Conservation (phyloP, 768 basidiomycete genomes). For the Megacollybia marginata region DNA sequence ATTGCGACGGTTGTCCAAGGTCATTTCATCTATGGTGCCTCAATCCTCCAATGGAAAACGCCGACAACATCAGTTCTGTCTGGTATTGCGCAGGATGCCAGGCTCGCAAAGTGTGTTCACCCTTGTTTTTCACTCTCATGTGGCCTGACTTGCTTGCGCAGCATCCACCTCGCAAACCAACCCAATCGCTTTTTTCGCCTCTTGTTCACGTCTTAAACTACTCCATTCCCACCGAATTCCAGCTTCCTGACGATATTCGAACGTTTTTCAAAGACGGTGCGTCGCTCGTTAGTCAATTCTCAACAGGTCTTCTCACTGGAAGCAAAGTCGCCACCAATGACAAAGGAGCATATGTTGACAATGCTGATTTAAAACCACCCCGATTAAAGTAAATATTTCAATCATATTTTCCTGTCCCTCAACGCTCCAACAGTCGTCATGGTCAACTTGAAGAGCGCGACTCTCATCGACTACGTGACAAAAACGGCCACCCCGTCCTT, state of each 20-base stretch:
- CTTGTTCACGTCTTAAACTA: constrained; percentile 65
- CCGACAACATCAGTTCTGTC: constrained; percentile 78
- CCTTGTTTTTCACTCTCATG: constrained; percentile 2
- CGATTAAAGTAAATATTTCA: constrained; percentile 61
- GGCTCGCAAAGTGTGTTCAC: constrained; percentile 50
- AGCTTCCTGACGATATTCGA: constrained; percentile 80
- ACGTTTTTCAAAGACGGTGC: constrained; percentile 82
- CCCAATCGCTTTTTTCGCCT: constrained; percentile 60
- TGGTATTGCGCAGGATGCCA: constrained; percentile 78
- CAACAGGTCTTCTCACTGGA: constrained; percentile 8
- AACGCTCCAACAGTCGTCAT: constrained; percentile 47
- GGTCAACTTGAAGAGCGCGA: constrained; percentile 91
- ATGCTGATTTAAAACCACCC: constrained; percentile 64
- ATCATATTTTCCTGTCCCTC: constrained; percentile 8
- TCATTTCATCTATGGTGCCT: constrained; percentile 97
- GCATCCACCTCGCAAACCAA: constrained; percentile 63
- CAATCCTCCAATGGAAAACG: constrained; percentile 87
- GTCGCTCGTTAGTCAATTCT: constrained; percentile 17
- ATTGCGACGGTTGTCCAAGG: constrained; percentile 94
- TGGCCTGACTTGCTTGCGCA: constrained; percentile 18
- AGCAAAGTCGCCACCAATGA: constrained; percentile 65
- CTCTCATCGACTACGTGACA: constrained; percentile 77
- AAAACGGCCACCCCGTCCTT: constrained; percentile 73
- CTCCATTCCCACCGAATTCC: constrained; percentile 72
- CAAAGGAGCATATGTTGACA: constrained; percentile 81